phyloP scores from a whole-genome alignment of 768 basidiomycete genomes.

The Chalciporus chontae region DNA sequence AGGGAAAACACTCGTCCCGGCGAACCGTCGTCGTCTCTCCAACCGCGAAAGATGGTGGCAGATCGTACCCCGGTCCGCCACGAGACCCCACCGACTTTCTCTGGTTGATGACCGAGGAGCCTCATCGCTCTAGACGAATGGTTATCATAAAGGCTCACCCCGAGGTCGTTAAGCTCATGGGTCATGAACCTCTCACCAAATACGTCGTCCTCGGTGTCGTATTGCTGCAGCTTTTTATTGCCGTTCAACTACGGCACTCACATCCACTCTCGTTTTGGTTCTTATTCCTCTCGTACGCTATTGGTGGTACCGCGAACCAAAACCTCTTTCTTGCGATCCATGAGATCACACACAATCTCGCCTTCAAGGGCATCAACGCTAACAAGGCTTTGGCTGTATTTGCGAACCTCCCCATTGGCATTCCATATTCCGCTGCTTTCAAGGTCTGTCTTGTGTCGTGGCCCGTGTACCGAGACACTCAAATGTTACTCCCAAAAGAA shows the following conservation, averaged over 20 bases:
- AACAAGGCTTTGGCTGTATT: conserved; percentile 90
- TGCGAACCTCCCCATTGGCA: conserved; percentile 89
- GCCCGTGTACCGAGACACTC: not conserved
- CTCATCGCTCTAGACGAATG: conserved; percentile 83
- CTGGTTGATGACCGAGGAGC: conserved; percentile 98
- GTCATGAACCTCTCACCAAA: conserved; percentile 88
- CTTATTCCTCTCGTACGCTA: conserved; percentile 70
- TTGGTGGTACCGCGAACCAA: conserved; percentile 96
- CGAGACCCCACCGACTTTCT: conserved; percentile 85
- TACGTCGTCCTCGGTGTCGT: conserved; percentile 86
- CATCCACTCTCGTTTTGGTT: conserved; percentile 70
- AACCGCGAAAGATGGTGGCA: conserved; percentile 37
- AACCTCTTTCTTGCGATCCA: conserved; percentile 98
- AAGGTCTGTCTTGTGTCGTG: conserved; percentile 51
- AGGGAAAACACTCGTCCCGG: conserved; percentile 49
- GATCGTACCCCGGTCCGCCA: conserved; percentile 48
- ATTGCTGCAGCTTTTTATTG: conserved; percentile 62
- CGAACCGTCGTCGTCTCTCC: conserved; percentile 47
- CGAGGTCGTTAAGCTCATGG: conserved; percentile 96
- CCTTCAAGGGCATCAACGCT: conserved; percentile 74
- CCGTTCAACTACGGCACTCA: conserved; percentile 63
- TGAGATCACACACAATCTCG: conserved; percentile 97
- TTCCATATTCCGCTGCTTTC: conserved; percentile 94
- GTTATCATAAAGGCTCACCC: conserved; percentile 94
- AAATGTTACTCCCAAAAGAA: conserved; percentile 40